Base-by-base conservation (phyloP, 306 rosid species). In the Pyrus betulifolia region DNA sequence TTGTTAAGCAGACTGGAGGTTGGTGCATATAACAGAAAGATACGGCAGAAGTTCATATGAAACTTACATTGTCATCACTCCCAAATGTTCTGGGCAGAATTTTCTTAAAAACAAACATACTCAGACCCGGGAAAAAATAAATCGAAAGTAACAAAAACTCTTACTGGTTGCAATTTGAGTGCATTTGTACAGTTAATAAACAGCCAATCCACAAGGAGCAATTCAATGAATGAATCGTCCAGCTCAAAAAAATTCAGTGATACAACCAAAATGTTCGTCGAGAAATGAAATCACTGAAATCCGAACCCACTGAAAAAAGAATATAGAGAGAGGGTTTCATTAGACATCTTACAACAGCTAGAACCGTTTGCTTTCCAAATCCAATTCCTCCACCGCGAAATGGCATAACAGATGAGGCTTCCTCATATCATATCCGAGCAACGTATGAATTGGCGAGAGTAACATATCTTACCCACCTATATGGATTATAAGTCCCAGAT, bases 391-490 rank as follows among this genome's bases (percentile, higher is more conserved):
- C 65, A 22, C 74, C 46, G 71, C 54, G 11, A 68, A 84, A 65
- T 23, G 21, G 70, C 65, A 33, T 23, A 72, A 51, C 74, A 63
- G 18, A 17, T 35, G 17, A 67, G 51, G 74, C 80, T 70, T 40
- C 71, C 66, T 51, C 46, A 71, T 57, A 78, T 89, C 89, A 91
- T 78, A 91, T 69, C 27, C 95, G 95, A 72, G 97, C 93, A 75
- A 88, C 97, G 6, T 91, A 89, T 49, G 97, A 91, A 83, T 88
- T 89, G 79, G 95, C 86, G 46, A 85, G 89, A 18, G 97, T 89
- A 58, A 91, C 95, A 76, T 88, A 91, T 88, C 97, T 91, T 77
- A 91, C 93, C 97, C 97, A 91, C 70, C 95, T 85, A 75, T 88
- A 88, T 61, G 97, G 97, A 80, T 91, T 92, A 54, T 82, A 85